Evolutionary conservation across 2,329 filamentous ascomycete genomes (phyloP).

Genomic region (Ophiostoma triangulosporum): DNA sequence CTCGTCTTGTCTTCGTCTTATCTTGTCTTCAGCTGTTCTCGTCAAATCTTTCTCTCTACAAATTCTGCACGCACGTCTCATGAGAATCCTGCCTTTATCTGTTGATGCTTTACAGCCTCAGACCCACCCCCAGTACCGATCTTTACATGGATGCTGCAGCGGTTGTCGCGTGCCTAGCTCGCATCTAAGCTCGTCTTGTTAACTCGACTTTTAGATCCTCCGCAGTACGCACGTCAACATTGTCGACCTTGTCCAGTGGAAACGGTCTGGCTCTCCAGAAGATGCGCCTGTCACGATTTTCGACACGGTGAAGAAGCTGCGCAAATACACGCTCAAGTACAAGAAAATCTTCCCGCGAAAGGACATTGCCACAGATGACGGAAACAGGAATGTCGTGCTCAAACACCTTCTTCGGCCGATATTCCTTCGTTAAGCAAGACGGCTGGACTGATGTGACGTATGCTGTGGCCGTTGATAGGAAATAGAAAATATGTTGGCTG

Average conservation of each 20-base stretch:
- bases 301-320: neutral
- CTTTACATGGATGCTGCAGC: no score
- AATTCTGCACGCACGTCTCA: no score
- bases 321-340: neutral
- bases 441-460: no score
- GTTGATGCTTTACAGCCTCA: no score
- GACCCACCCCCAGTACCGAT: no score
- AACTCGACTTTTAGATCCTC: neutral
- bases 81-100: no score
- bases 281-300: neutral
- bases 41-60: no score
- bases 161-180: no score
- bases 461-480: no score
- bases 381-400: neutral
- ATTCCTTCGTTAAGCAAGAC: neutral
- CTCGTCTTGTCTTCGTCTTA: no score
- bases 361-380: neutral
- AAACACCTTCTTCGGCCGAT: neutral
- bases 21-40: no score
- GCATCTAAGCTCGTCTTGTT: neutral
- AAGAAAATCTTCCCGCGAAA: neutral
- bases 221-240: conserved; percentile 7
- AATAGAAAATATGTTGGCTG: no score
- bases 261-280: neutral
- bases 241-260: conserved; percentile 7